These are phyloP conservation scores for Penicillium desertorum DNA, from an alignment of 495 filamentous ascomycete genomes.

Conservation along the genomic window DNA sequence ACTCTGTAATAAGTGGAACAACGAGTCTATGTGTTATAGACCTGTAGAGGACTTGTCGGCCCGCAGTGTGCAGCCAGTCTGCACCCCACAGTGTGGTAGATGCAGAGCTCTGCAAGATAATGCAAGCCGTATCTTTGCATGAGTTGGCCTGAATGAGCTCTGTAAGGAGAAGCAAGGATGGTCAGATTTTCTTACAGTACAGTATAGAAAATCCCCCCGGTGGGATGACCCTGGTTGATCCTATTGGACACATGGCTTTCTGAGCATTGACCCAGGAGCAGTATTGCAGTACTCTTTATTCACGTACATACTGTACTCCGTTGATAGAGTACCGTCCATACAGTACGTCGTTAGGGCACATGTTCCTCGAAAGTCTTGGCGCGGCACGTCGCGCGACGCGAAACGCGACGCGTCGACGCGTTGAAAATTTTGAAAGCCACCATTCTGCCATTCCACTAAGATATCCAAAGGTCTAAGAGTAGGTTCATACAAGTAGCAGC, in stretches of 20 bases:
- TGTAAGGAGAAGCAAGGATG: conserved; percentile 3
- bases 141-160: not conserved
- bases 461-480: not conserved
- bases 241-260: conserved; percentile 7
- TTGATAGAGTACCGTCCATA: not conserved
- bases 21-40: not conserved
- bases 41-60: not conserved
- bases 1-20: not conserved
- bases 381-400: conserved; percentile 3
- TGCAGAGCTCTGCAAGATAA: conserved; percentile 19
- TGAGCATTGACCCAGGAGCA: conserved; percentile 11
- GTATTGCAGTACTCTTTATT: not conserved
- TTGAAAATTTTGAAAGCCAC: not conserved
- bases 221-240: not conserved
- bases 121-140: conserved; percentile 13
- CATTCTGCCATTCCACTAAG: not conserved
- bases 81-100: conserved; percentile 16
- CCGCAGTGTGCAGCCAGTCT: conserved; percentile 13
- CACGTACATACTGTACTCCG: not conserved
- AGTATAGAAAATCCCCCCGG: conserved; percentile 12
- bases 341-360: not conserved
- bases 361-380: not conserved
- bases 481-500: conserved; percentile 1
- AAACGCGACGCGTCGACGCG: conserved; percentile 10
- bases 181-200: conserved; percentile 4